Evolutionary conservation across 352 stramenopile genomes (phyloP), one percentile per base, ranked within the genome.

Genomic region (Phytophthora brassicae): DNA sequence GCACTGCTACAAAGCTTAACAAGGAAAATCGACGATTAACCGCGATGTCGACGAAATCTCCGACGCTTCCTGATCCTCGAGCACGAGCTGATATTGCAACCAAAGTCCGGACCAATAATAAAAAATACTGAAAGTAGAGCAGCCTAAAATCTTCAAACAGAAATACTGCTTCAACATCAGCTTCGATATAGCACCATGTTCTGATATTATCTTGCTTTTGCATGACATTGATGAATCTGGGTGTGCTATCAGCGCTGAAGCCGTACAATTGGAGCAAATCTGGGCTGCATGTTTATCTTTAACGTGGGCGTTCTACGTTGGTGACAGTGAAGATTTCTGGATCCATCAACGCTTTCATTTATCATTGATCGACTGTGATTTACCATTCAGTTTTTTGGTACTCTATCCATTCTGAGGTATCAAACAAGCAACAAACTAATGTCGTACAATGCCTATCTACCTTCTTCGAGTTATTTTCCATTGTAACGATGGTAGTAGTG

Each of bases 251-350:
- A 12, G 86, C 88, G 0, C 79, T 66, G 17, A 51, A 61, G 33
- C 43, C 56, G 6, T 56, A 61, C 35, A 62, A 65, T 20, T 59
- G 49, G 53, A 35, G 51, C 35, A 68, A 76, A 35, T 96, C 63
- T 97, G 89, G 46, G 24, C 76, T 13, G 92, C 73, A n/a, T 91
- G n/a, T n/a, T 74, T 8, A 96, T 90, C 33, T 16, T 96, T 11
- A 88, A 84, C 6, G 97, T 98, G 92, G 92, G 86, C 22, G 56
- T 66, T n/a, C n/a, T n/a, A n/a, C n/a, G n/a, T n/a, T n/a, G n/a
- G n/a, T n/a, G n/a, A n/a, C n/a, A n/a, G n/a, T n/a, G n/a, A n/a
- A n/a, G n/a, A n/a, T n/a, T n/a, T n/a, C n/a, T 86, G 6, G 64
- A 70, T 35, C 90, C 80, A 54, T 76, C 72, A 2, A 17, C 68